Evolutionary conservation across 257 asterid genomes (phyloP).

Genomic region (Nicotiana paniculata): DNA sequence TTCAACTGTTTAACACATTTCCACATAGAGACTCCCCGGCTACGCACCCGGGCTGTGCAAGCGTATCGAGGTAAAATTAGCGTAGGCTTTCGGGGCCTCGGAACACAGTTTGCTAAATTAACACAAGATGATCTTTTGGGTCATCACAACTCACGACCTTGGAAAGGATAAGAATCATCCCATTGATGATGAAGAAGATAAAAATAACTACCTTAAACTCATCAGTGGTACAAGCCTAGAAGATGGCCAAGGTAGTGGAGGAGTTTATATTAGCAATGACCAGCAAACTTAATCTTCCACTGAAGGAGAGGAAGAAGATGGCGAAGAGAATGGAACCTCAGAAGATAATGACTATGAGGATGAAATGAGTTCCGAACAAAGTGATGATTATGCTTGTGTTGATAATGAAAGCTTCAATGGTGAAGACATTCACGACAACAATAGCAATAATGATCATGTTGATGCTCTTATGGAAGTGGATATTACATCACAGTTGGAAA

Average conservation of each 20-base stretch:
- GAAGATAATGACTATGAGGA: not conserved
- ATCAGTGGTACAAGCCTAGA: not conserved
- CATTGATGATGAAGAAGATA: not conserved
- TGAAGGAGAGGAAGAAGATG: not conserved
- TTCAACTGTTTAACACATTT: no score
- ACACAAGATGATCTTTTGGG: no score
- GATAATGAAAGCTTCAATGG: not conserved
- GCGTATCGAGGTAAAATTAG: no score
- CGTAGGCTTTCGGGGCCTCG: no score
- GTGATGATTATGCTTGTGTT: not conserved
- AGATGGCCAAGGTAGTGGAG: not conserved
- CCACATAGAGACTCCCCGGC: no score
- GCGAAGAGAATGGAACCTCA: not conserved
- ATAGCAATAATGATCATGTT: not conserved
- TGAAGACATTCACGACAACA: not conserved
- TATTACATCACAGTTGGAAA: not conserved
- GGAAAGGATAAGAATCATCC: not conserved
- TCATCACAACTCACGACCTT: not conserved
- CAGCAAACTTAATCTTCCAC: not conserved
- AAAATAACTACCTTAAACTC: not conserved
- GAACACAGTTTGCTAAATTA: no score
- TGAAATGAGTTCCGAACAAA: not conserved
- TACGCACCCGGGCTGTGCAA: no score
- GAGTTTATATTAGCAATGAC: not conserved
- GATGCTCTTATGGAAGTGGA: not conserved